phyloP scores from a whole-genome alignment of 1,139 yeast species.

The Scheffersomyces parashehatae region DNA sequence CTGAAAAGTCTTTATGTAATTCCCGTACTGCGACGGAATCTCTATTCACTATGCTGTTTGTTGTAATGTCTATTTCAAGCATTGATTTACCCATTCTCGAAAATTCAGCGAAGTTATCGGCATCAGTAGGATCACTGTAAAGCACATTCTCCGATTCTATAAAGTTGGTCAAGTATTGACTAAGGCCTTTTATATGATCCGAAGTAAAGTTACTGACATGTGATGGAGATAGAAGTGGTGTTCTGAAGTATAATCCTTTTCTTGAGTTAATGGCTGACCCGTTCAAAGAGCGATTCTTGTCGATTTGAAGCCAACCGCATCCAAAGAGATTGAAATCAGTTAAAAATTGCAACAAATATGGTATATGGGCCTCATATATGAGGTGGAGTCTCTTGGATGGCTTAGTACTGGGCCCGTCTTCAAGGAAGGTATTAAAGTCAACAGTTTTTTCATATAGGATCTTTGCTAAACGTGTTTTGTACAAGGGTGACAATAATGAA shows the following conservation, averaged over 20 bases:
- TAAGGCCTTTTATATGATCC: conserved; percentile 5
- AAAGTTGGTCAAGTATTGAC: conserved; percentile 14
- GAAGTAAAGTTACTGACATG: conserved; percentile 1
- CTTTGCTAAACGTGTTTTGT: conserved; percentile 58
- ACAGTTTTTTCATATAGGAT: conserved; percentile 55
- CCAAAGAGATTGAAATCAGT: conserved; percentile 84
- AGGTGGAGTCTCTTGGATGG: conserved; percentile 1
- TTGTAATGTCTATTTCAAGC: conserved; percentile 68
- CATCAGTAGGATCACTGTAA: conserved; percentile 7
- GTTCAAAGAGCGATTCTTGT: neutral
- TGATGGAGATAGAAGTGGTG: conserved; percentile 11
- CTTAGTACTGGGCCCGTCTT: conserved; percentile 15
- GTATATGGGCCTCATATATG: conserved; percentile 77
- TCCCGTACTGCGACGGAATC: conserved; percentile 41
- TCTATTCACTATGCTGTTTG: conserved; percentile 61
- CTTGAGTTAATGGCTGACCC: neutral
- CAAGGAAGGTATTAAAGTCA: conserved; percentile 5
- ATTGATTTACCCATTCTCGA: conserved; percentile 61
- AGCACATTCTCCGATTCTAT: conserved; percentile 26
- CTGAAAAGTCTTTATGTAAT: conserved; percentile 52
- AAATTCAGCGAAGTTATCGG: conserved; percentile 18
- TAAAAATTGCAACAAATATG: conserved; percentile 72
- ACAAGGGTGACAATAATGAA: conserved; percentile 63
- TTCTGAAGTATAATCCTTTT: conserved; percentile 7
- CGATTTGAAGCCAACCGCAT: conserved; percentile 68